Evolutionary conservation across 352 stramenopile species (phyloP).

Genomic region (Saprolegnia parasitica): DNA sequence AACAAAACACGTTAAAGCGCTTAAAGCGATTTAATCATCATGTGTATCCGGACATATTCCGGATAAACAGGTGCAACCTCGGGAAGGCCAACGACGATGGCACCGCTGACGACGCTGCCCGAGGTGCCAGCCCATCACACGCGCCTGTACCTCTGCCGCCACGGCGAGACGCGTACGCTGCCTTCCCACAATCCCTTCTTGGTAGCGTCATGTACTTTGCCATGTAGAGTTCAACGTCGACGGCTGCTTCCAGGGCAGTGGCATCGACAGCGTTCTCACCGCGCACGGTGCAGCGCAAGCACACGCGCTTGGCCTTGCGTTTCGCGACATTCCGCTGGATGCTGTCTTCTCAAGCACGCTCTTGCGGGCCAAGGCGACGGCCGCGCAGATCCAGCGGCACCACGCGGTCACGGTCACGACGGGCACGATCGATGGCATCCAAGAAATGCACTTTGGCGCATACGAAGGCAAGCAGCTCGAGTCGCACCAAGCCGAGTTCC

Average conservation of each 20-base stretch:
- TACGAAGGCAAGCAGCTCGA: constrained; percentile 61
- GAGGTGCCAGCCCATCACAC: too few relatives aligned
- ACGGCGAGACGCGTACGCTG: constrained; percentile 57
- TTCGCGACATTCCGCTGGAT: constrained; percentile 57
- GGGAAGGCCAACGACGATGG: too few relatives aligned
- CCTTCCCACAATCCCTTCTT: too few relatives aligned
- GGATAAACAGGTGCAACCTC: too few relatives aligned
- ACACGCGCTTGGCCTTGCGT: constrained; percentile 48
- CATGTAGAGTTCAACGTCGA: constrained; percentile 55
- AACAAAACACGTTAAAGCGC: too few relatives aligned
- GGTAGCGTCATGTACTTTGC: neutral
- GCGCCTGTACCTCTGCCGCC: constrained; percentile 66
- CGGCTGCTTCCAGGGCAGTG: constrained; percentile 68
- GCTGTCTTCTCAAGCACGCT: constrained; percentile 49
- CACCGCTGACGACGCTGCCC: too few relatives aligned
- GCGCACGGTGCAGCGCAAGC: constrained; percentile 50
- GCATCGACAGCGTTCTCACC: constrained; percentile 69
- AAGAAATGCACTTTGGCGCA: constrained; percentile 80
- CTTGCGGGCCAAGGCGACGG: constrained; percentile 46
- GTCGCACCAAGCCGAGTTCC: constrained; percentile 35
- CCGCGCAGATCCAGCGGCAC: neutral
- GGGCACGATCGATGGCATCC: neutral
- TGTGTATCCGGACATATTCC: too few relatives aligned
- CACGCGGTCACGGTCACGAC: constrained; percentile 17
- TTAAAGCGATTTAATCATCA: too few relatives aligned